A percentile compares a stretch with the other conserved stretches of the same genome.
phyloP scores from a whole-genome alignment of 2,329 filamentous ascomycete genomes.

The Boeremia exigua region DNA sequence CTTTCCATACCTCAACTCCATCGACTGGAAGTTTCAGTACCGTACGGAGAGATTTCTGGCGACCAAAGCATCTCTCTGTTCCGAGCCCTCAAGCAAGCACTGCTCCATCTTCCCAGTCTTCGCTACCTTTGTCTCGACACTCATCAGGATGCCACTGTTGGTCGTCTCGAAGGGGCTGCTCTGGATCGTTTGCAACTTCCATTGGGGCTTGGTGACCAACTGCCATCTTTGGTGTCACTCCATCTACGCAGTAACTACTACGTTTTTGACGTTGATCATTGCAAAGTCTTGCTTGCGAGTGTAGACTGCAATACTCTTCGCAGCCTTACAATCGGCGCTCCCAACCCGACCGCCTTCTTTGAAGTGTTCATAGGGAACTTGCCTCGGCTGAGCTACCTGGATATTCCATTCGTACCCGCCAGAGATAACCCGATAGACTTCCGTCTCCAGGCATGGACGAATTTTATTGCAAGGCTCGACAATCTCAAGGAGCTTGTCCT shows the following conservation, averaged over 20 bases:
- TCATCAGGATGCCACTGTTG: conserved; percentile 6
- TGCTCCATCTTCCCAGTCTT: conserved; percentile 15
- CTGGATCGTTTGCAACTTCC: conserved; percentile 16
- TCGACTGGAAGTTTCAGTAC: conserved; percentile 15
- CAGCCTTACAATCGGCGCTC: conserved; percentile 15
- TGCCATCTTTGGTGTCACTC: conserved; percentile 19
- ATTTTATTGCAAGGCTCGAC: neutral
- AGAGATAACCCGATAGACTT: conserved; percentile 2
- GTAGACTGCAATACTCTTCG: conserved; percentile 18
- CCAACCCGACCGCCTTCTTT: conserved; percentile 16
- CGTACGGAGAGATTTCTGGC: neutral
- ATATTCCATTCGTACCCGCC: conserved; percentile 3
- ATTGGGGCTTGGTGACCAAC: conserved; percentile 10
- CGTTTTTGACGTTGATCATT: conserved; percentile 17
- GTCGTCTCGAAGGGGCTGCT: neutral
- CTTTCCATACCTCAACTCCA: conserved; percentile 17
- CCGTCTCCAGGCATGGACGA: neutral
- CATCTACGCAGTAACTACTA: conserved; percentile 18
- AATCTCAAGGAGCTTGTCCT: neutral
- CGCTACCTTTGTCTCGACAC: conserved; percentile 17
- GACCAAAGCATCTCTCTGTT: conserved; percentile 7
- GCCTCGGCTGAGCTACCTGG: conserved; percentile 6
- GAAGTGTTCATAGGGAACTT: conserved; percentile 1
- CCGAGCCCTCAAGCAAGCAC: conserved; percentile 11
- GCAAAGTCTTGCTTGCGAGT: conserved; percentile 8